Conservation (phyloP, 2,329 filamentous ascomycete species). For the Lachnum nothofagi region DNA sequence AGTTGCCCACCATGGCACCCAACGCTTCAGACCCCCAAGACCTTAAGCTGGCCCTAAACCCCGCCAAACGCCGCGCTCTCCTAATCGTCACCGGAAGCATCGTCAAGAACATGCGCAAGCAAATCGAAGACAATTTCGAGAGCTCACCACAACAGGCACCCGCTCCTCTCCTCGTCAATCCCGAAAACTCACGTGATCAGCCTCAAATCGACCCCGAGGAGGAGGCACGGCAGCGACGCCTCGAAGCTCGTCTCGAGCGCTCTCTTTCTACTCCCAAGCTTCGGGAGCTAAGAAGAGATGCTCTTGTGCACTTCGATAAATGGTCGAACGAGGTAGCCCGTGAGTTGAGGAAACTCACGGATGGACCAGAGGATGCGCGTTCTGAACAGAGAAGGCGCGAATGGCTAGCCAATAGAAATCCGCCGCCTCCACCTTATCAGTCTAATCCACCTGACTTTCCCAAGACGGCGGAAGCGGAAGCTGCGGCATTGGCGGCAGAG, state of each 20-base stretch:
- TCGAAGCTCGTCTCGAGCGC: conserved; percentile 23
- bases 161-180: conserved; percentile 21
- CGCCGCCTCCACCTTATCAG: conserved; percentile 23
- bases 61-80: conserved; percentile 47
- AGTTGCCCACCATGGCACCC: conserved; percentile 20
- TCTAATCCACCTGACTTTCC: conserved; percentile 14
- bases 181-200: conserved; percentile 3
- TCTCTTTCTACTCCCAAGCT: conserved; percentile 22
- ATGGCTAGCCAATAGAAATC: conserved; percentile 23
- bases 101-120: conserved; percentile 48
- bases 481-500: conserved; percentile 28
- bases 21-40: conserved; percentile 23
- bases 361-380: conserved; percentile 43
- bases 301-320: conserved; percentile 66
- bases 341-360: conserved; percentile 63
- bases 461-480: conserved; percentile 13
- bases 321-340: conserved; percentile 70
- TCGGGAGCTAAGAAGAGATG: conserved; percentile 44
- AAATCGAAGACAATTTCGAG: conserved; percentile 40
- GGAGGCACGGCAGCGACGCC: conserved; percentile 15
- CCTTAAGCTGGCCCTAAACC: conserved; percentile 46
- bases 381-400: conserved; percentile 41
- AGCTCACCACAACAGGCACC: conserved; percentile 4
- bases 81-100: conserved; percentile 48
- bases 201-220: conserved; percentile 10